phyloP scores from a whole-genome alignment of 345 rosid species.

The Geranium rotundifolium region DNA sequence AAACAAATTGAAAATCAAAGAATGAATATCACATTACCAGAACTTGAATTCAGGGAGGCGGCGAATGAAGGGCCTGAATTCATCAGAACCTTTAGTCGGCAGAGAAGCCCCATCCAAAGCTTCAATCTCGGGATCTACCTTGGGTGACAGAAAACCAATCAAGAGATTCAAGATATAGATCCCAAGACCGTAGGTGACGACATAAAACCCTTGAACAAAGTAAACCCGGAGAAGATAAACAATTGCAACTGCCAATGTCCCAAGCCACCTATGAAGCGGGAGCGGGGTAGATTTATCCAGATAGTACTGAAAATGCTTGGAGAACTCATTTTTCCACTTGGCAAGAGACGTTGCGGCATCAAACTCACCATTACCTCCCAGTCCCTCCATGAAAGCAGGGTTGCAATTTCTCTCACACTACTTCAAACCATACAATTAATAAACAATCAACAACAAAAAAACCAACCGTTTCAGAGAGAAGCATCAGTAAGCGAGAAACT shows the following conservation, averaged over 20 bases:
- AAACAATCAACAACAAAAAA: too few species aligned
- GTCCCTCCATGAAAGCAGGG: slow-evolving; percentile 24
- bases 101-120: slow-evolving; percentile 36
- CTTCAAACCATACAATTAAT: not conserved
- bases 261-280: slow-evolving; percentile 44
- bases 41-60: slow-evolving; percentile 76
- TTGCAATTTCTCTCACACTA: not conserved
- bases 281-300: slow-evolving; percentile 48
- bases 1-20: not conserved
- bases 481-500: not conserved
- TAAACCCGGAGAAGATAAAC: slow-evolving; percentile 48
- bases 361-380: slow-evolving; percentile 20
- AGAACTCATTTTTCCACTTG: slow-evolving; percentile 36
- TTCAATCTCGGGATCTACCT: slow-evolving; percentile 70
- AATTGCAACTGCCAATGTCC: slow-evolving; percentile 36
- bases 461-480: too few species aligned
- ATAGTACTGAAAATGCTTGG: slow-evolving; percentile 36
- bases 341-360: slow-evolving; percentile 24
- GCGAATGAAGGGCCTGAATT: slow-evolving; percentile 66
- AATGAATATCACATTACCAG: slow-evolving; percentile 29
- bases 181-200: slow-evolving; percentile 53
- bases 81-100: slow-evolving; percentile 40
- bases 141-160: slow-evolving; percentile 70
- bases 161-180: slow-evolving; percentile 68
- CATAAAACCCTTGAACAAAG: slow-evolving; percentile 51